Base-by-base conservation (phyloP, 306 rosid species). In the Casuarina cunninghamiana region DNA sequence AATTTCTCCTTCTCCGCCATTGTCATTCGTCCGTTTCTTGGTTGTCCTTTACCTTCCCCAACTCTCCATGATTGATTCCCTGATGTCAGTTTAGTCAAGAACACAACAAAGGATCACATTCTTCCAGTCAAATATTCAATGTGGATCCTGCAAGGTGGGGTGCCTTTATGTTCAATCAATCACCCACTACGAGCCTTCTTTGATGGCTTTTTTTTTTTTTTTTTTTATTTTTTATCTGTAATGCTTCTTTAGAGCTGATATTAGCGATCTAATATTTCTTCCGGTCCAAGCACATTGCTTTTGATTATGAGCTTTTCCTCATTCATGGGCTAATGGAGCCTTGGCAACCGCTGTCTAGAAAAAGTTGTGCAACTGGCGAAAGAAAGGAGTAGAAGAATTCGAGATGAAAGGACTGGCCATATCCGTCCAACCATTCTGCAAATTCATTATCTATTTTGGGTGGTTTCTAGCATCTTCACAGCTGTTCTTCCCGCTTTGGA, bases 41-140 rank as follows among this genome's bases (percentile, higher is more conserved):
- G 46, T 39, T 77, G 46, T 43, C 48, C 26, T 32, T 43, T 46
- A 53, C 65, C 37, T 13, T 53, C 41, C 38, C 65, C 45, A 54
- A 5, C 13, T 73, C 37, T 72, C 45, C 54, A 60, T 58, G 41
- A 82, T 63, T 58, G 71, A 69, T 35, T 26, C 21, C 8, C 19
- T 68, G 57, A 54, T 60, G 43, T 62, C 77, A 62, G 43, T 16
- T 10, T 53, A 82, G 42, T 11, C 10, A 21, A 26, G 51, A 26
- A 13, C 42, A 1, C 67, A 48, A 10, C 39, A 55, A 32, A 75
- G 51, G 66, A 70, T 35, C 66, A 66, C 63, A 60, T 71, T 44
- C 45, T 74, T 79, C 44, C 10, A 16, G 87, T 86, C 86, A 83
- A 89, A 77, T 80, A 79, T 83, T 81, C 77, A 63, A 3, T 66